Percentiles rank a stretch among this genome's conserved stretches.
Evolutionary conservation across 306 rosid species (phyloP).

Genomic region (Acacia confusa): DNA sequence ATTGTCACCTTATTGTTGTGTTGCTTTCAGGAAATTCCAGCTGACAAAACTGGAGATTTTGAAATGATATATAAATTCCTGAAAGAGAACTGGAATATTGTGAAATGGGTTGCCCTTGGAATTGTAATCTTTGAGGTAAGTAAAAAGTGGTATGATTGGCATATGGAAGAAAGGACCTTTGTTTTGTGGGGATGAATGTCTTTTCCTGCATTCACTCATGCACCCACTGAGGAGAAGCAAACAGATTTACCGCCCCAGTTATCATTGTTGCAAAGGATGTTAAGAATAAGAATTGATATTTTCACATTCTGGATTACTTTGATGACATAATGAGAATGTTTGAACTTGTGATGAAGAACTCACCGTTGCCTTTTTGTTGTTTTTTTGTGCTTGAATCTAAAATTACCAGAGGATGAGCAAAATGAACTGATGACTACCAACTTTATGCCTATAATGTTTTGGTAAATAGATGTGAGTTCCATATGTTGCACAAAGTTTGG

Average conservation of each 20-base stretch:
- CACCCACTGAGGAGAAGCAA: constrained; percentile 14
- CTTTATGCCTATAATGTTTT: neutral
- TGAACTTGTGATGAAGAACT: constrained; percentile 1
- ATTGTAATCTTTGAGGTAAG: constrained; percentile 85
- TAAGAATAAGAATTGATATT: constrained; percentile 21
- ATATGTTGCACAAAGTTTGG: neutral
- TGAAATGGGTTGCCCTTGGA: constrained; percentile 92
- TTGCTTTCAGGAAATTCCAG: constrained; percentile 75
- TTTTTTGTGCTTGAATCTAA: neutral
- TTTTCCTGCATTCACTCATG: constrained; percentile 24
- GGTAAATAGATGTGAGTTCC: neutral
- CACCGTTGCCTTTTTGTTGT: neutral
- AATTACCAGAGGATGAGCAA: neutral
- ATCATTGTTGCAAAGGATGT: constrained; percentile 14
- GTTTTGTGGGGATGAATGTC: constrained; percentile 17
- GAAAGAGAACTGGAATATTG: constrained; percentile 71
- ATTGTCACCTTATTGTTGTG: constrained; percentile 33
- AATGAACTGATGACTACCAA: constrained; percentile 18
- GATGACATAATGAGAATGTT: neutral
- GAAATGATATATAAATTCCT: constrained; percentile 67
- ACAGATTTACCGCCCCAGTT: neutral
- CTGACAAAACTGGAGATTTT: constrained; percentile 78
- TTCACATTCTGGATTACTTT: neutral
- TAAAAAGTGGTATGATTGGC: constrained; percentile 14
- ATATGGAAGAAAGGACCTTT: constrained; percentile 7